Evolutionary conservation across 352 stramenopile species (phyloP).

Genomic region (Phytophthora melonis): DNA sequence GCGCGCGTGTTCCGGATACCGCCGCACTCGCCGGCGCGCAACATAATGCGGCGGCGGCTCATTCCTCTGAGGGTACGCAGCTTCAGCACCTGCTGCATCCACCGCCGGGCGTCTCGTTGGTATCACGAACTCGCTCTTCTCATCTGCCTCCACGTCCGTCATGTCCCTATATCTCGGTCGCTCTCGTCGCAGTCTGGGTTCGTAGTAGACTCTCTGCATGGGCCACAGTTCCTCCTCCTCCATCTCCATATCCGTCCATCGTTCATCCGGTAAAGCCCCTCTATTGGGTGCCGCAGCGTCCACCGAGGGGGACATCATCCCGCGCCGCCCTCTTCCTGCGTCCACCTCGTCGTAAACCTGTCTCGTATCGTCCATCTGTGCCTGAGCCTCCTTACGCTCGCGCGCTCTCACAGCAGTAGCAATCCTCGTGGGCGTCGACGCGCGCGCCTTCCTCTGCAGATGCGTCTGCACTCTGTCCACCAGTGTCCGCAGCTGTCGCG

Average conservation of each 20-base stretch:
- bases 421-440: not conserved
- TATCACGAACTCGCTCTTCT: constrained; percentile 38
- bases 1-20: constrained; percentile 30
- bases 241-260: constrained; percentile 7
- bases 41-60: constrained; percentile 25
- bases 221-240: constrained; percentile 11
- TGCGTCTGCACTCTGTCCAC: constrained; percentile 63
- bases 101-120: not conserved
- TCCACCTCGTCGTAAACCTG: constrained; percentile 3
- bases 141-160: constrained; percentile 28
- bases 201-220: constrained; percentile 31
- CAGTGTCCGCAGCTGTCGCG: constrained; percentile 46
- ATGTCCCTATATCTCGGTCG: constrained; percentile 31
- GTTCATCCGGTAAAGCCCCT: constrained; percentile 13
- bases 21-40: constrained; percentile 22
- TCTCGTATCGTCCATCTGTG: constrained; percentile 4
- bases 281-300: constrained; percentile 8
- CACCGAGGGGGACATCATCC: not conserved
- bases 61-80: constrained; percentile 19
- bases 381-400: not conserved
- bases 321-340: constrained; percentile 7
- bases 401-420: not conserved
- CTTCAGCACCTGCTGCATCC: constrained; percentile 5
- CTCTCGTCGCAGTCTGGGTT: constrained; percentile 10
- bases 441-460: constrained; percentile 57